A percentile compares a stretch with the other conserved stretches of the same genome.
phyloP scores from a whole-genome alignment of 176 grass and related monocot genomes.

The Lolium rigidum region DNA sequence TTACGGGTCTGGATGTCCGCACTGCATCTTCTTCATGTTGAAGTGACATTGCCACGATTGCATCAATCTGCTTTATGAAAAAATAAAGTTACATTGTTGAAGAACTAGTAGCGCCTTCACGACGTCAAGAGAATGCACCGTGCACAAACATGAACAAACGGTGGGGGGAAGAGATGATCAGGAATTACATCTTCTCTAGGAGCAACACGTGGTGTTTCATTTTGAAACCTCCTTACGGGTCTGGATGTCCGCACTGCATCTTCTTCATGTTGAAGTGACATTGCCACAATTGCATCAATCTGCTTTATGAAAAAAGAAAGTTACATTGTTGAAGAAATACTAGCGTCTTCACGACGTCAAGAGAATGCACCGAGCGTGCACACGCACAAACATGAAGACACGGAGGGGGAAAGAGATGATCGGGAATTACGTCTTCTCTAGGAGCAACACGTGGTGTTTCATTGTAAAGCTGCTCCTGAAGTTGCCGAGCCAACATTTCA shows the following conservation, averaged over 20 bases:
- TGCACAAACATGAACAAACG: background rate
- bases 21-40: constrained; percentile 68
- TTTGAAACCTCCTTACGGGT: constrained; percentile 37
- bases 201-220: constrained; percentile 58
- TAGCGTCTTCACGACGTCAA: constrained; percentile 19
- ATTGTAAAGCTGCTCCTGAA: constrained; percentile 92
- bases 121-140: background rate
- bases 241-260: constrained; percentile 45
- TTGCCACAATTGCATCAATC: constrained; percentile 81
- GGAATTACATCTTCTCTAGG: constrained; percentile 64
- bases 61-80: constrained; percentile 74
- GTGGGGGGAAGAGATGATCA: constrained; percentile 8
- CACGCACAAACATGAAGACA: background rate
- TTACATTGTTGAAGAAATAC: background rate
- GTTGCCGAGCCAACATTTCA: constrained; percentile 86
- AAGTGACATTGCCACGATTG: constrained; percentile 76
- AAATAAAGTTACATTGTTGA: constrained; percentile 21
- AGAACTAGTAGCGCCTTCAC: constrained; percentile 14
- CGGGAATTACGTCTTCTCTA: constrained; percentile 64
- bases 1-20: constrained; percentile 42
- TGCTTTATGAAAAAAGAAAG: constrained; percentile 48
- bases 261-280: constrained; percentile 84
- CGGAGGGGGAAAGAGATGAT: background rate
- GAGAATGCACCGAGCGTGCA: background rate
- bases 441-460: constrained; percentile 55